A percentile compares a stretch with the other conserved stretches of the same genome.
phyloP scores from a whole-genome alignment of 2,329 filamentous ascomycete species.

The Fusarium sp. region DNA sequence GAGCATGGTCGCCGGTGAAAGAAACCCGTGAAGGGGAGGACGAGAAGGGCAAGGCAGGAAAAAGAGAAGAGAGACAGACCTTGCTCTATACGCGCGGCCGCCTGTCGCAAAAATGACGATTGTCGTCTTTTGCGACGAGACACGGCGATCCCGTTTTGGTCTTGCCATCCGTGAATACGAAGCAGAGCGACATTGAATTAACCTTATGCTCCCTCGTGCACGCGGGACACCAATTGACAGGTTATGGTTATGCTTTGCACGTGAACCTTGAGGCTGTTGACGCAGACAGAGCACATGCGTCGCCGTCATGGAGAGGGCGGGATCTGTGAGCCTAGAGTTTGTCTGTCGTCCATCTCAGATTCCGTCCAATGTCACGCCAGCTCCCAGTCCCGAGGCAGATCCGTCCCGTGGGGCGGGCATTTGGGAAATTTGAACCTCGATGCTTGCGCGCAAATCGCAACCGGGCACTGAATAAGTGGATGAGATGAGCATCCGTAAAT shows the following conservation, averaged over 20 bases:
- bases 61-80: conserved; percentile 14
- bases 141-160: conserved; percentile 33
- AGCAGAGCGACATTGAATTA: conserved; percentile 26
- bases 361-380: conserved; percentile 24
- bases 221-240: conserved; percentile 17
- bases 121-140: conserved; percentile 31
- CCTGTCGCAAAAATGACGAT: conserved; percentile 24
- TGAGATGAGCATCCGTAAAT: not conserved
- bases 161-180: conserved; percentile 20
- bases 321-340: conserved; percentile 29
- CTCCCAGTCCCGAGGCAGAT: conserved; percentile 27
- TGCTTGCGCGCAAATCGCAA: conserved; percentile 31
- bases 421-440: conserved; percentile 32
- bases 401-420: conserved; percentile 27
- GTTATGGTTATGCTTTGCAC: conserved; percentile 7
- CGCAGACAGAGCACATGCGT: conserved; percentile 8
- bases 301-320: conserved; percentile 24
- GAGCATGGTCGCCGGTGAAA: conserved; percentile 20
- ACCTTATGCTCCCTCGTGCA: conserved; percentile 33
- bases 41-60: conserved; percentile 8
- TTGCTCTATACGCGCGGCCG: conserved; percentile 21
- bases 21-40: conserved; percentile 6
- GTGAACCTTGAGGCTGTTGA: conserved; percentile 17
- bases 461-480: not conserved
- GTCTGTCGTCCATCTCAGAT: conserved; percentile 19